These are phyloP conservation scores for Cryphonectria naterciae DNA, from an alignment of 2,329 filamentous ascomycete genomes.

Conservation along the genomic window DNA sequence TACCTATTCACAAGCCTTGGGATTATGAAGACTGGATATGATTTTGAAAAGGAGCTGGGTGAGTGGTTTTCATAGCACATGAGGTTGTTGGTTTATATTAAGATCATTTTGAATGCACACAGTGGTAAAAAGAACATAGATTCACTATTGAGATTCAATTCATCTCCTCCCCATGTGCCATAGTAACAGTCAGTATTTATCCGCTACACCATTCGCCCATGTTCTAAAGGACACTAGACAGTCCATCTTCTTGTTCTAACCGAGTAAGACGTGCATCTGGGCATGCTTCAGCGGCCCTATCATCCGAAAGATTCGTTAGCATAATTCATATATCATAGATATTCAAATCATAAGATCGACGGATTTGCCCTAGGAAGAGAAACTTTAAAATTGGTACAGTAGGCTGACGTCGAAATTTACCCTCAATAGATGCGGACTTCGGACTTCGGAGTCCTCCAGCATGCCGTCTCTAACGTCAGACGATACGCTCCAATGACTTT, in stretches of 20 bases:
- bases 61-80: too few species aligned
- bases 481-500: not conserved
- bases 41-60: too few species aligned
- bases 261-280: not conserved
- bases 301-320: not conserved
- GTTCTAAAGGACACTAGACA: not conserved
- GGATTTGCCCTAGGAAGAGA: not conserved
- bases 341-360: not conserved
- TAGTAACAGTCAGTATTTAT: not conserved
- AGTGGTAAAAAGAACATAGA: not conserved
- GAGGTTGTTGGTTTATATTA: not conserved
- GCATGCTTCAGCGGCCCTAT: not conserved
- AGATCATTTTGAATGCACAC: not conserved
- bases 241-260: not conserved
- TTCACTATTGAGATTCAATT: not conserved
- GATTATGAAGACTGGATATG: too few species aligned
- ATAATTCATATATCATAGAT: not conserved
- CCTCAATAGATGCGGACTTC: not conserved
- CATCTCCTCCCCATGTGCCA: not conserved
- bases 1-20: too few species aligned
- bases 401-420: not conserved
- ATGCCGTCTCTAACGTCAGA: not conserved
- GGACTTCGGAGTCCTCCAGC: not conserved
- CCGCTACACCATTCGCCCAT: not conserved
- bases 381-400: not conserved